These are phyloP conservation scores for Atkinsonella texensis DNA, from an alignment of 2,329 filamentous ascomycete genomes.

Conservation along the genomic window DNA sequence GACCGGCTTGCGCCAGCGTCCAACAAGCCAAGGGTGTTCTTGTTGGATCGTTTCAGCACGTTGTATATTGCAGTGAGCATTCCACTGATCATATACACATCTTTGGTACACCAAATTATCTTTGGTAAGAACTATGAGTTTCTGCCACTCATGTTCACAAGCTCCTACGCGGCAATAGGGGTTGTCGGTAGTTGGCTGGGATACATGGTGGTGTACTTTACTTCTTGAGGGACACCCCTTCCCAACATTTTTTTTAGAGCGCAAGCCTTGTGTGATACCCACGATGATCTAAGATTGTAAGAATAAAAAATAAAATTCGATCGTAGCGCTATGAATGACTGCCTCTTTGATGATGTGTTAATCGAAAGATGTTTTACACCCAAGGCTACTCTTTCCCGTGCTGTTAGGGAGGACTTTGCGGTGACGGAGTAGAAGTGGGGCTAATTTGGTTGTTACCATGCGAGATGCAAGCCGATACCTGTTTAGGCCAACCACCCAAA, in stretches of 20 bases:
- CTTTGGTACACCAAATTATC: constrained; percentile 66
- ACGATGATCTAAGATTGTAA: neutral
- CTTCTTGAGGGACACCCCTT: constrained; percentile 24
- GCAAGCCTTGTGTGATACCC: constrained; percentile 3
- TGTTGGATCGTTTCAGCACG: constrained; percentile 82
- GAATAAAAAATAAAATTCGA: too few species aligned
- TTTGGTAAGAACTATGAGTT: constrained; percentile 82
- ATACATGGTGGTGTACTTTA: constrained; percentile 85
- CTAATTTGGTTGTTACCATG: constrained; percentile 16
- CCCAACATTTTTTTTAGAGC: neutral
- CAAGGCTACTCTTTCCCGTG: too few species aligned
- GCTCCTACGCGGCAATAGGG: constrained; percentile 86
- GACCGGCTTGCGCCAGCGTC: constrained; percentile 80
- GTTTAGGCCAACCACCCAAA: constrained; percentile 9
- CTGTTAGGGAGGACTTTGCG: neutral
- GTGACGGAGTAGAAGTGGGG: constrained; percentile 1
- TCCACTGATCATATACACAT: constrained; percentile 80
- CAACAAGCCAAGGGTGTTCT: constrained; percentile 66
- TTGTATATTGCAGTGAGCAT: constrained; percentile 85
- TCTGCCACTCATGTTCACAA: constrained; percentile 92
- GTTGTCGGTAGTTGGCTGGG: constrained; percentile 93
- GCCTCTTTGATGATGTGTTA: too few species aligned
- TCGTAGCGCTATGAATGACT: too few species aligned
- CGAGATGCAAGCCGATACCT: constrained; percentile 18
- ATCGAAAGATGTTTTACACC: too few species aligned